Base-by-base conservation (phyloP, 768 basidiomycete genomes). In the Naganishia kalamii region DNA sequence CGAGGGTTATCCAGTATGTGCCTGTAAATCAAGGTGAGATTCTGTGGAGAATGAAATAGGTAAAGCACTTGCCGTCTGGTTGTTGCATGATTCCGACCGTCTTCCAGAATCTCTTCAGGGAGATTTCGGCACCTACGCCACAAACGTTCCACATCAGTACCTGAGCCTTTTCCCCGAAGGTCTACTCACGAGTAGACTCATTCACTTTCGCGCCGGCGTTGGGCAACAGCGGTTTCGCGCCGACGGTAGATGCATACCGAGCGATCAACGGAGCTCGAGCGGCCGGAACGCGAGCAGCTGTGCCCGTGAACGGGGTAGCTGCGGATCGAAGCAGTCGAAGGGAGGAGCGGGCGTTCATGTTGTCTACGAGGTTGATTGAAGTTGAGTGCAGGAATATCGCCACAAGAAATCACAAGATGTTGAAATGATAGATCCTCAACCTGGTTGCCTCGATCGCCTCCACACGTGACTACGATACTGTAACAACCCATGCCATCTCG, bases 91-190 rank as follows among this genome's bases (percentile, higher is more conserved):
- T 81, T 19, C 84, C 84, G n/a, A 93, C 96, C 0, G 84, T 84
- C 74, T 92, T 92, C 96, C 96, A 99, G 75, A 98, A 98, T 27
- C 96, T 82, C 69, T 88, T 87, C 77, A 90, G 81, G 1, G 90
- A 88, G 41, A 85, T 84, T 78, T 96, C 90, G 12, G 90, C 91
- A 66, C 88, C 92, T 96, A 71, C 6, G n/a, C 5, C 37, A 17
- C 15, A 52, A 29, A 27, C 47, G 23, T 11, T 15, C 2, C 5
- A 25, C 27, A 17, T 30, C 4, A 17, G 11, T 11, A 1, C 27
- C 32, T 27, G 17, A 4, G 27, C 17, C 5, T 17, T 23, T 30
- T 15, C n/a, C n/a, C 47, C 19, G 4, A 4, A 13, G 12, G 8
- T 13, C 27, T 30, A 57, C 54, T 40, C 23, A 57, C 54, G 54